Base-by-base conservation (phyloP, 805 yeast genomes). In the Tetrapisispora taiwanensis region DNA sequence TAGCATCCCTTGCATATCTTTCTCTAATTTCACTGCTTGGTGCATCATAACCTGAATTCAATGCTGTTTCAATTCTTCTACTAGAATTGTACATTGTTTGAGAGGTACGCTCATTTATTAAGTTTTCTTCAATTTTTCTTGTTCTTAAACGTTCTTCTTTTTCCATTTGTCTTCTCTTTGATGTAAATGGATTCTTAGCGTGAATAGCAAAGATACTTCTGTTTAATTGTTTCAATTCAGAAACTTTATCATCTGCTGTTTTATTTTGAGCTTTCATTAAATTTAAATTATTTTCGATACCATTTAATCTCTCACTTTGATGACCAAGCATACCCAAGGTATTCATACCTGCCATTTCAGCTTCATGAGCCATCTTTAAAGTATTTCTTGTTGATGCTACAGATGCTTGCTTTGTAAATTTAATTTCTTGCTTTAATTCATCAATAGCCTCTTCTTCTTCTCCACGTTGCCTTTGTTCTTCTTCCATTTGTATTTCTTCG, bases 271-370 rank as follows among this genome's bases (percentile, higher is more conserved):
- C 80, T 46, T 80, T 82, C 40, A 94, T 86, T 43, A 83, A 66
- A 42, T 83, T 76, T 52, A 90, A 68, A 51, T 81, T 80, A 49
- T 75, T 75, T 60, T 90, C 96, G 17, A 88, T 79, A 54, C 76
- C 77, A 60, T 81, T 84, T 50, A 92, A 69, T 39, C 84, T 72
- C 59, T 88, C 96, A 45, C 90, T 79, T 62, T 92, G 97, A 10
- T 87, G 75, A 19, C 97, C 97, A 41, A 92, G 72, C 77, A 85
- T 78, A 20, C 95, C 96, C 50, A 89, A 65, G 0, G 97, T 82
- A 59, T 89, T 88, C 46, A 79, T 68, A 24, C 87, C 90, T 7
- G 81, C 71, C 46, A 73, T 75, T 54, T 81, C 87, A 1, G 89
- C 87, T 46, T 80, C 81, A 44, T 75, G 73, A 2, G 85, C 82